Evolutionary conservation across 2,329 filamentous ascomycete species (phyloP).

Genomic region (Alternaria sp.): DNA sequence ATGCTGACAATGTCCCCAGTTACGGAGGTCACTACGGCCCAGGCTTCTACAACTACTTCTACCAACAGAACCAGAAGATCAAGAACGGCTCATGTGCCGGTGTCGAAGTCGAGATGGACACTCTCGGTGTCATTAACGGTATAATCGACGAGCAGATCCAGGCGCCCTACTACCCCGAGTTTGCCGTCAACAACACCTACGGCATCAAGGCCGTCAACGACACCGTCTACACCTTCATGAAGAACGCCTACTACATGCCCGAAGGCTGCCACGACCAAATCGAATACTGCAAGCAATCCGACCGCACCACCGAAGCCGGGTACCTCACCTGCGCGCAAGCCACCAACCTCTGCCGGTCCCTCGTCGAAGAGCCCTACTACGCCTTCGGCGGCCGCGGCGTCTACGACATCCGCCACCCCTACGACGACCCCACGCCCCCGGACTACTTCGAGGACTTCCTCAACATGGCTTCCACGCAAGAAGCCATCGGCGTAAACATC

Average conservation of each 20-base stretch:
- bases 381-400: slow-evolving; percentile 53
- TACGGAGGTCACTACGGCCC: slow-evolving; percentile 59
- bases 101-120: slow-evolving; percentile 60
- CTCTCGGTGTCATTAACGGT: slow-evolving; percentile 62
- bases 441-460: slow-evolving; percentile 60
- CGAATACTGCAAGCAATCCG: slow-evolving; percentile 50
- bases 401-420: slow-evolving; percentile 61
- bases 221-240: slow-evolving; percentile 53
- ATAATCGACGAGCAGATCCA: slow-evolving; percentile 60
- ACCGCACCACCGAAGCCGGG: slow-evolving; percentile 31
- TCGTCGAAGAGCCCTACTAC: slow-evolving; percentile 55
- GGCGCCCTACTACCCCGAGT: slow-evolving; percentile 55
- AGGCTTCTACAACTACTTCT: slow-evolving; percentile 63
- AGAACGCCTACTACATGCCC: slow-evolving; percentile 54
- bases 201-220: slow-evolving; percentile 57
- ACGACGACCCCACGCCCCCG: slow-evolving; percentile 60
- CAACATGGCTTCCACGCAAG: slow-evolving; percentile 60
- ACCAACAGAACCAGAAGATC: slow-evolving; percentile 62
- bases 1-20: slow-evolving; percentile 10
- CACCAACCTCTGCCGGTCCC: slow-evolving; percentile 51
- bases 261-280: slow-evolving; percentile 61
- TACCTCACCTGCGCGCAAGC: slow-evolving; percentile 46
- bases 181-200: slow-evolving; percentile 64
- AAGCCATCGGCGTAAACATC: slow-evolving; percentile 57
- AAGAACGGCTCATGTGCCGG: slow-evolving; percentile 55